phyloP scores from a whole-genome alignment of 768 basidiomycete species.

The Termitomyces sp. region DNA sequence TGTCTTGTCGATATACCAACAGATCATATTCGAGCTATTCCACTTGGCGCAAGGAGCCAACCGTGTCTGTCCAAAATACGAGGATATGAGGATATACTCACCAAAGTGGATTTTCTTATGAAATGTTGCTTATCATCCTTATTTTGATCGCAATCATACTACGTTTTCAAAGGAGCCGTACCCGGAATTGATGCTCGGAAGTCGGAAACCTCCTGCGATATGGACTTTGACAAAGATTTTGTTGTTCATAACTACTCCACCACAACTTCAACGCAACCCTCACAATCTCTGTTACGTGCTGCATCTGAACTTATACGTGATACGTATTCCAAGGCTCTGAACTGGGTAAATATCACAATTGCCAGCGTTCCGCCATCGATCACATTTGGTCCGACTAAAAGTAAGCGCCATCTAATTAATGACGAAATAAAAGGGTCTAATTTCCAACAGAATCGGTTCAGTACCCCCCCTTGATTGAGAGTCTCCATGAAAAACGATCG shows the following conservation, averaged over 20 bases:
- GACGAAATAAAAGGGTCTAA: not conserved
- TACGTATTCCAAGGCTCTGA: not conserved
- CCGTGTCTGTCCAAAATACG: no score
- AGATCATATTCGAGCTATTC: no score
- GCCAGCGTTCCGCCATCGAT: not conserved
- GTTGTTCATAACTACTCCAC: conserved; percentile 1
- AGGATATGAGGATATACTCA: no score
- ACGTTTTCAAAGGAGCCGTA: not conserved
- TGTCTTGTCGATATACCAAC: no score
- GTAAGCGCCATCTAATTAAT: not conserved
- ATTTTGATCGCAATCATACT: not conserved
- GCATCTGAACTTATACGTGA: conserved; percentile 1
- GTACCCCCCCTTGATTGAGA: conserved; percentile 2
- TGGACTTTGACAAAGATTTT: not conserved
- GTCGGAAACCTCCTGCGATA: not conserved
- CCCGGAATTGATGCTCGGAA: not conserved
- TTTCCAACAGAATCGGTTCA: conserved; percentile 2
- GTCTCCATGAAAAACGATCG: not conserved
- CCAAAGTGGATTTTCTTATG: no score
- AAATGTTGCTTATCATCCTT: not conserved
- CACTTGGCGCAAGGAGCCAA: no score
- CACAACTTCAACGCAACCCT: not conserved
- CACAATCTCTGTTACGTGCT: not conserved
- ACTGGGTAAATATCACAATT: not conserved
- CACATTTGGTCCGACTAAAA: not conserved